Evolutionary conservation across 2,329 filamentous ascomycete species (phyloP), one percentile per base, ranked within the genome.

Genomic region (Fusarium fujikuroi): DNA sequence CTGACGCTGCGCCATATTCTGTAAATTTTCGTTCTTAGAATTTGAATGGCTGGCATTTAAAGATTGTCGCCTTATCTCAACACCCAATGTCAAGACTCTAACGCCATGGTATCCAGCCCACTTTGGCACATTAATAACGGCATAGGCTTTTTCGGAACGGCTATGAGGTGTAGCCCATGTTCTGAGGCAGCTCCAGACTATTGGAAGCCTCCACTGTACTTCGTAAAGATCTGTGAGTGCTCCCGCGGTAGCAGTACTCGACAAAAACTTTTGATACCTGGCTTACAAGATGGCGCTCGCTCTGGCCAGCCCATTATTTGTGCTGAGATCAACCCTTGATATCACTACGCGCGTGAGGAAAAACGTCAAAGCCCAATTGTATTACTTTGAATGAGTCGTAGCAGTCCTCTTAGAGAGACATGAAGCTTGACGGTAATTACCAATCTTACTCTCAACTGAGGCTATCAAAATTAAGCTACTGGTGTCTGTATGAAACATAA

Each of bases 351-450:
- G 10, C n/a, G 5, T 7, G 16, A 6, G 4, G 21, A 8, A 12
- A 10, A 10, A n/a, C 28, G 12, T n/a, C 15, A 3, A 18, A n/a
- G 7, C 28, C 18, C 8, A 9, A 9, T 18, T 5, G 4, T 4
- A 9, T n/a, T 7, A 7, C 1, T 19, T 50, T 11, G 21, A 10
- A 3, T 12, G 9, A 9, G 2, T 23, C 9, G 10, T 3, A 19
- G 12, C 5, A 1, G n/a, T 14, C 21, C 6, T 18, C 21, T 50
- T 0, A 9, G n/a, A 5, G 30, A 9, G 10, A 8, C 7, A 3
- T 10, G 16, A 14, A 14, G 15, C 5, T 7, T 5, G 3, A 23
- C 16, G 23, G 4, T 11, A 34, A 10, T 19, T 23, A 23, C 21
- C 30, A 19, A 23, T 23, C 30, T 50, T 2, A 19, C 47, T 23